Percentiles rank a stretch among this genome's conserved stretches.
phyloP scores from a whole-genome alignment of 495 filamentous ascomycete species.

The Penicilliopsis zonata region DNA sequence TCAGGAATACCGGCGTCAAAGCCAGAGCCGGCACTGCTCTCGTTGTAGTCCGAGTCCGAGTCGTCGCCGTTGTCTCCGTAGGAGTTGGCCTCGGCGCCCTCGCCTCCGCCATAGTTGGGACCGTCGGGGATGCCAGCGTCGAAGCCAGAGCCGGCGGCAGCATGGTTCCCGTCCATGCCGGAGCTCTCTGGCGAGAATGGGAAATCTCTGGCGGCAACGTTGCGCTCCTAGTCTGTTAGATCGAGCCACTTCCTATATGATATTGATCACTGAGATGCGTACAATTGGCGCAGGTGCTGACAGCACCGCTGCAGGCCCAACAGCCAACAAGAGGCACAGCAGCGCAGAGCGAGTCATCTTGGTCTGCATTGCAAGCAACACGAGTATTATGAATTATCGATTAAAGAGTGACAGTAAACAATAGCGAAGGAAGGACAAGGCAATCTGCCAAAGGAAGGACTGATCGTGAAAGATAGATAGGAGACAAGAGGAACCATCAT shows the following conservation, averaged over 20 bases:
- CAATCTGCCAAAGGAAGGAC: slow-evolving; percentile 5
- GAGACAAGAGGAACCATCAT: slow-evolving; percentile 3
- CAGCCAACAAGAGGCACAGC: slow-evolving; percentile 23
- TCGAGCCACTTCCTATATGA: too few relatives aligned
- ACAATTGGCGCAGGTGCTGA: slow-evolving; percentile 15
- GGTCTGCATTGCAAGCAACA: slow-evolving; percentile 14
- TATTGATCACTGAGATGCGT: too few relatives aligned
- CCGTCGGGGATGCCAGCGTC: slow-evolving; percentile 4
- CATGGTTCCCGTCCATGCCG: slow-evolving; percentile 12
- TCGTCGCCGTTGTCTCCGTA: slow-evolving; percentile 8
- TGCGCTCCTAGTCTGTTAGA: background rate
- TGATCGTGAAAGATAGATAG: slow-evolving; percentile 5
- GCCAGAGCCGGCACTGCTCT: slow-evolving; percentile 16
- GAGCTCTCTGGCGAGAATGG: slow-evolving; percentile 3
- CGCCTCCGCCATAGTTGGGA: background rate
- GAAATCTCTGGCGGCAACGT: slow-evolving; percentile 2
- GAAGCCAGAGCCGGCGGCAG: slow-evolving; percentile 16
- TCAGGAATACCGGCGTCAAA: slow-evolving; percentile 7
- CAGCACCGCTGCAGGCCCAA: slow-evolving; percentile 20
- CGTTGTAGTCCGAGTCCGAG: slow-evolving; percentile 8
- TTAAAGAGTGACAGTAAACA: background rate
- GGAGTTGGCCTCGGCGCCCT: slow-evolving; percentile 1
- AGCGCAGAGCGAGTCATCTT: slow-evolving; percentile 21
- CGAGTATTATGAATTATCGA: background rate
- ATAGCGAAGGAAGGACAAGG: background rate